Evolutionary conservation across 2,329 filamentous ascomycete species (phyloP).

Genomic region (Endothia cerciana): DNA sequence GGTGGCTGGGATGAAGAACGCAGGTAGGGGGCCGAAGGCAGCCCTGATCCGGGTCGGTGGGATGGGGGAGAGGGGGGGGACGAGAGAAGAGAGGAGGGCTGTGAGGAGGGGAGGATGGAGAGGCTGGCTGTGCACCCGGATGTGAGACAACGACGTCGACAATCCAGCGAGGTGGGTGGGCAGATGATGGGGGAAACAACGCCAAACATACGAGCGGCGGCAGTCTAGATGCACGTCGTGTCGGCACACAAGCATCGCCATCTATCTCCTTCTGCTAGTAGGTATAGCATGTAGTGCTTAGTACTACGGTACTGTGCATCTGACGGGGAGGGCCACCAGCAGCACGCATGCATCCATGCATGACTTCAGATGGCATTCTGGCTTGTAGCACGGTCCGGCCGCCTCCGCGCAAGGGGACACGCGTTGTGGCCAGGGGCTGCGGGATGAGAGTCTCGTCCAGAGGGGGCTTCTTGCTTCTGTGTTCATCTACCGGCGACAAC

Average conservation of each 20-base stretch:
- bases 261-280: neutral
- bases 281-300: neutral
- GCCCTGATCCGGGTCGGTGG: too few species aligned
- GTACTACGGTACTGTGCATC: neutral
- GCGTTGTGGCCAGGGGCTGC: constrained; percentile 5
- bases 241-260: constrained; percentile 22
- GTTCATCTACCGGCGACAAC: neutral
- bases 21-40: neutral
- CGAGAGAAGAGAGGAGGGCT: too few species aligned
- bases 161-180: neutral
- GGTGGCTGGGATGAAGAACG: neutral
- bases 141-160: neutral
- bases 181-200: neutral
- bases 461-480: neutral
- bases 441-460: neutral
- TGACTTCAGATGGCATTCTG: constrained; percentile 6
- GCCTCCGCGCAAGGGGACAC: neutral
- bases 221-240: constrained; percentile 16
- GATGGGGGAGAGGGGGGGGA: too few species aligned
- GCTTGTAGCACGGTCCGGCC: neutral
- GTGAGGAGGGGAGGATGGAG: neutral
- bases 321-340: neutral
- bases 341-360: constrained; percentile 8
- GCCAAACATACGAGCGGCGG: too few species aligned
- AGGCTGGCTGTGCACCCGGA: neutral